Percentiles rank a stretch among this genome's conserved stretches.
phyloP scores from a whole-genome alignment of 1,139 yeast genomes.

The Lodderomyces metapsilosis region DNA sequence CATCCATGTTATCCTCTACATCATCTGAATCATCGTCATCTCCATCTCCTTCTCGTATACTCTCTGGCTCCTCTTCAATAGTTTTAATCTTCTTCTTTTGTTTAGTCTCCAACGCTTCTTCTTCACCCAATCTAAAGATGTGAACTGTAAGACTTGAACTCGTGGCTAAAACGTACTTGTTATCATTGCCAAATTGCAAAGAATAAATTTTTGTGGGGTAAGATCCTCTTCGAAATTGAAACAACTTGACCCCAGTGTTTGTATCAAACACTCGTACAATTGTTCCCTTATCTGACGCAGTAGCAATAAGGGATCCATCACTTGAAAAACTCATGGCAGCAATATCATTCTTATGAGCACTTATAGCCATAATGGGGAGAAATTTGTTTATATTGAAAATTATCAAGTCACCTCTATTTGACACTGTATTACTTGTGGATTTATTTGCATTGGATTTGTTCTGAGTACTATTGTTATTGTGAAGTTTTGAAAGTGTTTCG shows the following conservation, averaged over 20 bases:
- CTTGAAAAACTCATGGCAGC: slow-evolving; percentile 76
- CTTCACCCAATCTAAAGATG: slow-evolving; percentile 71
- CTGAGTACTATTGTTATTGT: slow-evolving; percentile 2
- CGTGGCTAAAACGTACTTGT: slow-evolving; percentile 74
- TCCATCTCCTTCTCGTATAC: slow-evolving; percentile 21
- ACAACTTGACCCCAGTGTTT: slow-evolving; percentile 75
- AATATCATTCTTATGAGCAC: slow-evolving; percentile 86
- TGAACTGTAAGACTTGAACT: slow-evolving; percentile 94
- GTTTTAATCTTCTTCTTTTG: slow-evolving; percentile 32
- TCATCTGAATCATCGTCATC: slow-evolving; percentile 21
- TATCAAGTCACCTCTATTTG: slow-evolving; percentile 82
- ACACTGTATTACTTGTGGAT: slow-evolving; percentile 44
- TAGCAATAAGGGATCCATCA: slow-evolving; percentile 83
- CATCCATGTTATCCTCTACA: slow-evolving; percentile 29
- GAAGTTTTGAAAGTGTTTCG: slow-evolving; percentile 23
- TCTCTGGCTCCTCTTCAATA: slow-evolving; percentile 18
- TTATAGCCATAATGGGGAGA: slow-evolving; percentile 86
- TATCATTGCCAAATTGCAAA: slow-evolving; percentile 73
- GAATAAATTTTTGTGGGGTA: slow-evolving; percentile 90
- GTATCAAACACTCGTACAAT: slow-evolving; percentile 86
- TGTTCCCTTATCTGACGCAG: slow-evolving; percentile 95
- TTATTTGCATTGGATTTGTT: slow-evolving; percentile 18
- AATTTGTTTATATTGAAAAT: slow-evolving; percentile 73
- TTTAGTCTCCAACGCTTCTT: slow-evolving; percentile 49
- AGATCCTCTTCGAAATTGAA: slow-evolving; percentile 92